A percentile compares a stretch with the other conserved stretches of the same genome.
phyloP scores from a whole-genome alignment of 2,329 filamentous ascomycete genomes.

The Verticillium longisporum region DNA sequence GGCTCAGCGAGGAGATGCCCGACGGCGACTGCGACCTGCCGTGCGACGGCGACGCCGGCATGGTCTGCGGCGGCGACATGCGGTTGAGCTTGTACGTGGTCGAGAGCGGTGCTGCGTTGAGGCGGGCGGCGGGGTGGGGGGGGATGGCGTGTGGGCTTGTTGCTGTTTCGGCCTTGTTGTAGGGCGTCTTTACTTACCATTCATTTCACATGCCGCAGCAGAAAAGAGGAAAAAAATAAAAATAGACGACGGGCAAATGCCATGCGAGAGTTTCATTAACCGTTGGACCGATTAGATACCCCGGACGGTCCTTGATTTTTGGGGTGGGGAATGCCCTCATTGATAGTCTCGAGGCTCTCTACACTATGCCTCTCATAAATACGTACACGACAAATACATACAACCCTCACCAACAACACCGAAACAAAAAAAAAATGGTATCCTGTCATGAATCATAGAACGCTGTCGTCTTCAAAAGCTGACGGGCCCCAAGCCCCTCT shows the following conservation, averaged over 20 bases:
- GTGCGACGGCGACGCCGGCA: slow-evolving; percentile 44
- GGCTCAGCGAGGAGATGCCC: slow-evolving; percentile 35
- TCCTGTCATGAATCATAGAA: slow-evolving; percentile 4
- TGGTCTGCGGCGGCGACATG: slow-evolving; percentile 47
- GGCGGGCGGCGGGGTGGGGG: neutral
- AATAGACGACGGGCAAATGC: too few species aligned
- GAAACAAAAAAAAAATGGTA: neutral
- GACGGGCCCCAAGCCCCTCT: slow-evolving; percentile 50
- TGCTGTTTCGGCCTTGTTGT: neutral
- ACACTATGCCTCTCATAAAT: neutral
- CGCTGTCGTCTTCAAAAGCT: slow-evolving; percentile 28
- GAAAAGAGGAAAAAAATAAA: too few species aligned
- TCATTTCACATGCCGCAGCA: too few species aligned
- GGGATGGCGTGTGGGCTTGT: neutral
- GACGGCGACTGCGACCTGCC: slow-evolving; percentile 42
- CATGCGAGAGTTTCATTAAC: neutral
- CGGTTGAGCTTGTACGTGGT: slow-evolving; percentile 37
- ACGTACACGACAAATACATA: neutral
- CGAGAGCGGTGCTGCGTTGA: neutral
- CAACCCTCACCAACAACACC: neutral
- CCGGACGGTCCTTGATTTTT: neutral
- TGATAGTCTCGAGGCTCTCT: neutral
- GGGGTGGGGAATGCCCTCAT: neutral
- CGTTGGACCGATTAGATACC: neutral
- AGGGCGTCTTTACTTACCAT: neutral